A percentile compares a stretch with the other conserved stretches of the same genome.
Evolutionary conservation across 495 filamentous ascomycete genomes (phyloP).

Genomic region (Lophiostoma macrostomum): DNA sequence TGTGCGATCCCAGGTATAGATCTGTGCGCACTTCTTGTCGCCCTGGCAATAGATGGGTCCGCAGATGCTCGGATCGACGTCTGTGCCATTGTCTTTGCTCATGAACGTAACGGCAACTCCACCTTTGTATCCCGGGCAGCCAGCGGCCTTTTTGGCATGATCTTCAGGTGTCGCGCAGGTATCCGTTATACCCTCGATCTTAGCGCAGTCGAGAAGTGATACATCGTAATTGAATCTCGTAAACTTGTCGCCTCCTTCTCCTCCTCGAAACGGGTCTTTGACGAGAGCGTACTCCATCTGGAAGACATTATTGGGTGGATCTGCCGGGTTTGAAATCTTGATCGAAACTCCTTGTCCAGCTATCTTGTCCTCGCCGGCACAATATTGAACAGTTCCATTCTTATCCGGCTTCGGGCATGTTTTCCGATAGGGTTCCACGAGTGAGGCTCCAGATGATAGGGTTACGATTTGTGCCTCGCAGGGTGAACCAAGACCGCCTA

Average conservation of each 20-base stretch:
- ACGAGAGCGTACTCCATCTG: slow-evolving; percentile 10
- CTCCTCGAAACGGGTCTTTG: not conserved
- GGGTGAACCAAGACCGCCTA: not conserved
- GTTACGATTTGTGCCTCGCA: not conserved
- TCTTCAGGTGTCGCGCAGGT: not conserved
- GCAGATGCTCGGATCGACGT: not conserved
- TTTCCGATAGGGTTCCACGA: not conserved
- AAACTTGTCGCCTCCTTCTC: not conserved
- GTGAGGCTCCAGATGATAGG: not conserved
- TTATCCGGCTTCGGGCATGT: not conserved
- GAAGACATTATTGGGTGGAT: not conserved
- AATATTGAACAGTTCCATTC: not conserved
- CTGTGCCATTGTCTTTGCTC: no score
- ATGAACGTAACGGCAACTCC: not conserved
- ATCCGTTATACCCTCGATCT: not conserved
- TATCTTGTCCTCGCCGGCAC: not conserved
- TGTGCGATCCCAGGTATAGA: slow-evolving; percentile 2
- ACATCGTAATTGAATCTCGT: slow-evolving; percentile 7
- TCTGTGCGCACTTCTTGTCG: not conserved
- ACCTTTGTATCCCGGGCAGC: slow-evolving; percentile 7
- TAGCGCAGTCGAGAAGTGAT: not conserved
- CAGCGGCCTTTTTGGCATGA: not conserved
- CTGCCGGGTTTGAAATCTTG: slow-evolving; percentile 3
- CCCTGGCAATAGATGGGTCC: not conserved
- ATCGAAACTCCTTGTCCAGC: slow-evolving; percentile 9